phyloP scores from a whole-genome alignment of 2,329 filamentous ascomycete genomes.

The Colletotrichum higginsianum region DNA sequence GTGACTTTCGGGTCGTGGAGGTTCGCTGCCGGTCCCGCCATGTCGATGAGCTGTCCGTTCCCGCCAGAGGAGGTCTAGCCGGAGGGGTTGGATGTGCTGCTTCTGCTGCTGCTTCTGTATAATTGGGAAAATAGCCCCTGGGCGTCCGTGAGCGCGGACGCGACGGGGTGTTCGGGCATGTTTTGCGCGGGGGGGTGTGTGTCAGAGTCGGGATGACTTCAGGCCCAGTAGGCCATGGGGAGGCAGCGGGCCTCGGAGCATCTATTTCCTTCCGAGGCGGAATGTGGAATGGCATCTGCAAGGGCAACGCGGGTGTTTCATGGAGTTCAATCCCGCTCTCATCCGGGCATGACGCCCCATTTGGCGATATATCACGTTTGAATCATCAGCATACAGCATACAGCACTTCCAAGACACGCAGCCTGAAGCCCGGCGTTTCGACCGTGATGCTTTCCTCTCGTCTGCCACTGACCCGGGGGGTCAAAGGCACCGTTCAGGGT shows the following conservation, averaged over 20 bases:
- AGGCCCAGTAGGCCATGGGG: background rate
- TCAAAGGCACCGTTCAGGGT: background rate
- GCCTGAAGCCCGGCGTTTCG: background rate
- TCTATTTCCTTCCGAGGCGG: background rate
- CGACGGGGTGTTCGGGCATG: conserved; percentile 20
- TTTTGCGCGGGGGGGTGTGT: conserved; percentile 9
- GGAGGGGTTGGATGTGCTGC: background rate
- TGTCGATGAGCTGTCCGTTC: conserved; percentile 7
- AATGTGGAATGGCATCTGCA: background rate
- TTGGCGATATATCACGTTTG: too few relatives aligned
- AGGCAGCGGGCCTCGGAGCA: background rate
- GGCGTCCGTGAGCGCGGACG: conserved; percentile 24
- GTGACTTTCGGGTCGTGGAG: conserved; percentile 46
- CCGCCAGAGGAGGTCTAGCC: background rate
- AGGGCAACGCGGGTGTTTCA: too few relatives aligned
- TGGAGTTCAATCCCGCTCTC: too few relatives aligned
- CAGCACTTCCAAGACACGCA: background rate
- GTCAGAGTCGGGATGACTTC: conserved; percentile 35
- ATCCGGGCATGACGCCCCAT: too few relatives aligned
- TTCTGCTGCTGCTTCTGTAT: background rate
- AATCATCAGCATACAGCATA: too few relatives aligned
- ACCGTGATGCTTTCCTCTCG: conserved; percentile 1
- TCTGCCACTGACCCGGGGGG: background rate
- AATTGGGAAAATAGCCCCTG: background rate
- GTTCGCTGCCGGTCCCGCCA: conserved; percentile 3